Evolutionary conservation across 2,329 filamentous ascomycete genomes (phyloP).

Genomic region (Amphichorda felina): DNA sequence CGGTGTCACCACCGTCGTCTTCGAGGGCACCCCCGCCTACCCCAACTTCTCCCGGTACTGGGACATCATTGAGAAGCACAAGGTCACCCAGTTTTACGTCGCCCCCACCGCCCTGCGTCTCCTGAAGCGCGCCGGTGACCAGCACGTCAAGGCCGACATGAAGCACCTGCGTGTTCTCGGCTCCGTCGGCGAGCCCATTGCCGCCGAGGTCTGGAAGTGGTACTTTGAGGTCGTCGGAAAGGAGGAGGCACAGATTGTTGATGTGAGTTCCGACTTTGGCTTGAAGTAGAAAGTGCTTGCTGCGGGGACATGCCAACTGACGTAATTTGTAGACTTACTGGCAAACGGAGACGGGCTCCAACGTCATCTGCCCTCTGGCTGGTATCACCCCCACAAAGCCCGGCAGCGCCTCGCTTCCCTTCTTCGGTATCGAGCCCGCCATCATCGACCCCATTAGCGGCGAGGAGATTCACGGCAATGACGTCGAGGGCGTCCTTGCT

Average conservation of each 20-base stretch:
- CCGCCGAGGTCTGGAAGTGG: constrained; percentile 99
- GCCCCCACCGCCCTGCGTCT: constrained; percentile 87
- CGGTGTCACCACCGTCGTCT: constrained; percentile 89
- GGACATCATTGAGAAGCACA: constrained; percentile 94
- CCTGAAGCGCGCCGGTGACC: constrained; percentile 88
- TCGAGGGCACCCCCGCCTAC: constrained; percentile 95
- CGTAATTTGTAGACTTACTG: constrained; percentile 70
- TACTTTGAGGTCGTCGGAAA: constrained; percentile 93
- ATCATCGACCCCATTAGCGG: constrained; percentile 96
- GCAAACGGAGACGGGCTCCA: constrained; percentile 97
- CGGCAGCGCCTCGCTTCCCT: constrained; percentile 87
- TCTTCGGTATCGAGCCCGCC: constrained; percentile 95
- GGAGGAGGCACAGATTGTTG: constrained; percentile 84
- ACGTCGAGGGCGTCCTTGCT: constrained; percentile 91
- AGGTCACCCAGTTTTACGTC: constrained; percentile 96
- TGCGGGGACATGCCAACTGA: neutral
- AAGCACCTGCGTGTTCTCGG: constrained; percentile 80
- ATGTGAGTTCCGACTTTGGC: too few species aligned
- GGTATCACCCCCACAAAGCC: constrained; percentile 95
- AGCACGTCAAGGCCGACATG: constrained; percentile 86
- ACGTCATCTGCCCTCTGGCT: constrained; percentile 88
- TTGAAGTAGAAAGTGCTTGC: too few species aligned
- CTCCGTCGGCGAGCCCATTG: constrained; percentile 94
- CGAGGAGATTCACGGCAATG: constrained; percentile 86
- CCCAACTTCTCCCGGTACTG: constrained; percentile 98